These are phyloP conservation scores for Malus sylvestris DNA, from an alignment of 306 rosid genomes.

Conservation along the genomic window DNA sequence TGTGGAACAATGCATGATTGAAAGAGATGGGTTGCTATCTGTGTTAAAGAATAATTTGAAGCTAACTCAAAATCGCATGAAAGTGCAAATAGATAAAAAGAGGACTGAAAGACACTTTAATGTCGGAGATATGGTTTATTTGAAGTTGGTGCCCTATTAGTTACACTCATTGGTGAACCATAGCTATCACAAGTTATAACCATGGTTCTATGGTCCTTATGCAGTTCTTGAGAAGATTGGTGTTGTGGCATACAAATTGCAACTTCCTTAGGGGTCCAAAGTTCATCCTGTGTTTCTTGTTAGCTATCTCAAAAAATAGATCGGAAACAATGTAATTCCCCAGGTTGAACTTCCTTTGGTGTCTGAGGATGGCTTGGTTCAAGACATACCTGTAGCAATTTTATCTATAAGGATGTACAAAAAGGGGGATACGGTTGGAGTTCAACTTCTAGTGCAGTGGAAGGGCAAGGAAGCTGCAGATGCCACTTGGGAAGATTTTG, in stretches of 20 bases:
- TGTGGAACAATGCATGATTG: neutral
- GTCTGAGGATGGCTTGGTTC: neutral
- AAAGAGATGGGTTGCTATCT: neutral
- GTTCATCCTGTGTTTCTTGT: no score
- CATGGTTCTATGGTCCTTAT: neutral
- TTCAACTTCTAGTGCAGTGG: neutral
- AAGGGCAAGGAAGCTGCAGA: neutral
- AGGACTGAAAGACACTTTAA: neutral
- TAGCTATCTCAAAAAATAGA: neutral
- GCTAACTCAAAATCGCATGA: neutral
- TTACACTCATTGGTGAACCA: no score
- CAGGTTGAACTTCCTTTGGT: neutral
- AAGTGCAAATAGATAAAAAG: neutral
- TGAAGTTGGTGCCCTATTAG: neutral
- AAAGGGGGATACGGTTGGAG: neutral
- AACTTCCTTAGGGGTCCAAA: neutral
- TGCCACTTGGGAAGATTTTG: neutral
- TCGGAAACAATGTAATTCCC: rapidly evolving
- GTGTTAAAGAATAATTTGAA: neutral
- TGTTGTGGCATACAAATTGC: neutral
- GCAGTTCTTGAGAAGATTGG: neutral
- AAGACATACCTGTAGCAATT: neutral
- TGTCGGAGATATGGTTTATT: neutral
- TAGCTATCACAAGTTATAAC: neutral
- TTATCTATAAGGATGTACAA: neutral